Evolutionary conservation across 2,329 filamentous ascomycete species (phyloP), one percentile per base, ranked within the genome.

Genomic region (Neonectria hederae): DNA sequence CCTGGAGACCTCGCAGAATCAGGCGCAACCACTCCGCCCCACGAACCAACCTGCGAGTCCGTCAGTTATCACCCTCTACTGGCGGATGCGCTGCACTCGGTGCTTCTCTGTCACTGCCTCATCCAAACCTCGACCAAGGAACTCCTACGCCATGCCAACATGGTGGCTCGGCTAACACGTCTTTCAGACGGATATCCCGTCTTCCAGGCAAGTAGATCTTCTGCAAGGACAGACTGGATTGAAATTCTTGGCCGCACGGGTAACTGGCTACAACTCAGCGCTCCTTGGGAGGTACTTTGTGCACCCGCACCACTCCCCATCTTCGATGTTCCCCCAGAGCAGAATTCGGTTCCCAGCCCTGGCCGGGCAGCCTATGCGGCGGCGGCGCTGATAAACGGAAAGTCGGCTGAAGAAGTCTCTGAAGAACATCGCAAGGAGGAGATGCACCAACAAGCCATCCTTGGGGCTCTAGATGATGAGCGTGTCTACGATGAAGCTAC

Each of bases 121-220:
- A 80, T 92, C 8, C 92, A 95, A 77, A 97, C 93, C 0, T 91
- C 92, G 0, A 78, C 87, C 11, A 93, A 91, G 71, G 92, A 96
- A 76, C 86, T 94, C 35, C 87, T 89, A 54, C 91, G 92, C 38
- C 92, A 96, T 75, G 92, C 92, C 0, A 86, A 93, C 80, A 96
- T 94, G 86, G 92, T 91, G 5, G 91, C 92, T 17, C 89, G 92
- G 5, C 83, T 96, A 2, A 85, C 88, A 5, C 86, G 92, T 21
- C 84, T 96, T 24, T 89, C 88, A 53, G 91, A 96, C 72, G 92
- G 92, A 4, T 94, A 93, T 71, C 93, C 93, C 0, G 86, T 95
- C 53, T 95, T 97, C 74, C 89, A 94, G 67, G 84, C 89, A 0
- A 89, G 90, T 24, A 84, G 90, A 54, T 91, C 88, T 4, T 89